A percentile compares a stretch with the other conserved stretches of the same genome.
Evolutionary conservation across 371 early-diverging fungal genomes (phyloP).

Genomic region (Mucor piriformis): DNA sequence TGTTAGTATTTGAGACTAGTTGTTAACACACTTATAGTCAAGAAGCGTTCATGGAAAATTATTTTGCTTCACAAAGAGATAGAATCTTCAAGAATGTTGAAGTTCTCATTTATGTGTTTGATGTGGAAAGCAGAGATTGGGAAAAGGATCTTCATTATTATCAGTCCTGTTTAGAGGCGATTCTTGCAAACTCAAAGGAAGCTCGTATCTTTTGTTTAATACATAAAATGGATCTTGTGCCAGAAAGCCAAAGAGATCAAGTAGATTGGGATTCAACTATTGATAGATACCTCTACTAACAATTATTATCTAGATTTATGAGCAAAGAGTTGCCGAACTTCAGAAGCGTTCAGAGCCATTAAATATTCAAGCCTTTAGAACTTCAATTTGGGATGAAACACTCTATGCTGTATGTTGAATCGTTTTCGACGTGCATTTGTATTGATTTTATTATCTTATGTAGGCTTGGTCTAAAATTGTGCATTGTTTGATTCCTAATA

Average conservation of each 20-base stretch:
- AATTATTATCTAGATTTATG: slow-evolving; percentile 57
- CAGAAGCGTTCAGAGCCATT: slow-evolving; percentile 74
- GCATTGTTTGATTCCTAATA: slow-evolving; percentile 92
- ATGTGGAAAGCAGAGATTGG: slow-evolving; percentile 90
- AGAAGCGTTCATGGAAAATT: slow-evolving; percentile 96
- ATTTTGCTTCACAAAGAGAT: slow-evolving; percentile 89
- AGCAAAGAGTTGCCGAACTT: slow-evolving; percentile 72
- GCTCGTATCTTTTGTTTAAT: slow-evolving; percentile 94
- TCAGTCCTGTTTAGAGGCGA: slow-evolving; percentile 86
- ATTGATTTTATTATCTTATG: background rate
- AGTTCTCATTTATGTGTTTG: slow-evolving; percentile 96
- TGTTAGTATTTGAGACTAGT: background rate
- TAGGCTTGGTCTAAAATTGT: slow-evolving; percentile 97
- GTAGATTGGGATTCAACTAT: slow-evolving; percentile 31
- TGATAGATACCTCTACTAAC: too few species aligned
- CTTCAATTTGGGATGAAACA: slow-evolving; percentile 97
- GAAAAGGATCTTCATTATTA: slow-evolving; percentile 92
- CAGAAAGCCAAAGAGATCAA: slow-evolving; percentile 71
- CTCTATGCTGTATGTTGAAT: slow-evolving; percentile 73
- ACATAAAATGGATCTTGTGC: slow-evolving; percentile 96
- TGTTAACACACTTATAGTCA: slow-evolving; percentile 56
- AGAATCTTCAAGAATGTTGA: slow-evolving; percentile 97
- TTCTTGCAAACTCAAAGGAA: slow-evolving; percentile 80
- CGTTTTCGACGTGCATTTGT: too few species aligned
- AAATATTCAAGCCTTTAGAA: slow-evolving; percentile 75